Conservation (phyloP, 2,329 filamentous ascomycete species). For the Bipolaris sorokiniana region DNA sequence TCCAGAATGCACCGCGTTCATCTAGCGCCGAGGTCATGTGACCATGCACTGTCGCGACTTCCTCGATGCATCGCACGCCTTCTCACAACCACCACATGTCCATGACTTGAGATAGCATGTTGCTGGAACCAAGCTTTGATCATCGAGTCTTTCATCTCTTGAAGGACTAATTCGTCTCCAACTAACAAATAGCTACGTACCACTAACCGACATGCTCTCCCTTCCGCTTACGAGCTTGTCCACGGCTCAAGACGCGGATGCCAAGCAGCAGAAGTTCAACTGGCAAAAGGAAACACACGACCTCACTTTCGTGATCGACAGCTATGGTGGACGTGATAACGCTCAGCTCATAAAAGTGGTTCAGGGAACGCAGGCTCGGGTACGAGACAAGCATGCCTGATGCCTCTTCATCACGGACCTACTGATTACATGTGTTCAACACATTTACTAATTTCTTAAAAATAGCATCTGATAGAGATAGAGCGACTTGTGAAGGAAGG, state of each 20-base stretch:
- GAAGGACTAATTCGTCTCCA: conserved; percentile 3
- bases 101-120: background rate
- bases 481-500: conserved; percentile 31
- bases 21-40: conserved; percentile 28
- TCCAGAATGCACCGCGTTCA: conserved; percentile 30
- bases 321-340: conserved; percentile 32
- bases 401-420: background rate
- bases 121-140: background rate
- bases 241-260: conserved; percentile 41
- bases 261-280: conserved; percentile 35
- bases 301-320: conserved; percentile 44
- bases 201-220: conserved; percentile 35
- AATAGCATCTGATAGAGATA: conserved; percentile 33
- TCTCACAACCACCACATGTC: background rate
- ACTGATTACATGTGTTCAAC: background rate
- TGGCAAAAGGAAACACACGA: conserved; percentile 46
- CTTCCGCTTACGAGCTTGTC: conserved; percentile 43
- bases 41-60: conserved; percentile 21
- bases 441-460: conserved; percentile 15
- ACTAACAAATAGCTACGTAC: background rate
- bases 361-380: conserved; percentile 52
- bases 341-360: conserved; percentile 49
- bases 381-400: conserved; percentile 37
- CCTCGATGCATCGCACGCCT: conserved; percentile 9
- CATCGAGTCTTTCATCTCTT: background rate